Evolutionary conservation across 805 yeast genomes (phyloP).

Genomic region (Saccharomyces mikatae): DNA sequence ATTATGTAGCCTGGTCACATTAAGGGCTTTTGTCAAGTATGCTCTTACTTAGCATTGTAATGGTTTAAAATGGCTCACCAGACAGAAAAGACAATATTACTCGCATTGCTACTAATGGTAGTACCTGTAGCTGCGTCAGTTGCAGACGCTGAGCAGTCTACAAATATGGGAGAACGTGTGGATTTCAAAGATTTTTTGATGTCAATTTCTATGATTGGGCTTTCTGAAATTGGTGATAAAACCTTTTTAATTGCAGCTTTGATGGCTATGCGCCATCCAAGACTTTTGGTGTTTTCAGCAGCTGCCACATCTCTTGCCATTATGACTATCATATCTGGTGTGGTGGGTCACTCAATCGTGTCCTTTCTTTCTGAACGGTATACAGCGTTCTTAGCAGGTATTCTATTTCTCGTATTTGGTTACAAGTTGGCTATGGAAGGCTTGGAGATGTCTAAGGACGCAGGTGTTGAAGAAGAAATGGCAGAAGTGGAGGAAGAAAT

Average conservation of each 20-base stretch:
- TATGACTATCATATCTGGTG: conserved; percentile 87
- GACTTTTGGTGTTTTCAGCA: conserved; percentile 77
- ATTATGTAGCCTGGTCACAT: no score
- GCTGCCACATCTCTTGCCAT: conserved; percentile 77
- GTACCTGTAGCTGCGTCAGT: background rate
- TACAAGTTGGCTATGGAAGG: conserved; percentile 72
- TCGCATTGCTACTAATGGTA: background rate
- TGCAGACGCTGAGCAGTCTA: background rate
- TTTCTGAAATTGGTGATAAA: conserved; percentile 96
- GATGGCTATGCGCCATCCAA: conserved; percentile 93
- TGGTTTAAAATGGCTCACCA: background rate
- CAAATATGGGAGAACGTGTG: background rate
- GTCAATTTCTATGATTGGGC: conserved; percentile 83
- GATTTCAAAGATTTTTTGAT: conserved; percentile 50
- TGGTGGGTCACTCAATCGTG: conserved; percentile 88
- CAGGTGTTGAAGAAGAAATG: conserved; percentile 89
- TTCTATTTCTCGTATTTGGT: conserved; percentile 78
- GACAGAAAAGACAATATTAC: background rate
- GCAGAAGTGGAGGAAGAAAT: conserved; percentile 96
- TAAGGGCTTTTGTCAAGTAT: no score
- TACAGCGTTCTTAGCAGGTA: conserved; percentile 76
- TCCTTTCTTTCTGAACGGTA: conserved; percentile 67
- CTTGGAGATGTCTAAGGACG: conserved; percentile 63
- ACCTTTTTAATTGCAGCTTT: conserved; percentile 94
- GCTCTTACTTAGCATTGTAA: no score